These are phyloP conservation scores for Epichloe amarillans DNA, from an alignment of 2,329 filamentous ascomycete genomes.

Conservation along the genomic window DNA sequence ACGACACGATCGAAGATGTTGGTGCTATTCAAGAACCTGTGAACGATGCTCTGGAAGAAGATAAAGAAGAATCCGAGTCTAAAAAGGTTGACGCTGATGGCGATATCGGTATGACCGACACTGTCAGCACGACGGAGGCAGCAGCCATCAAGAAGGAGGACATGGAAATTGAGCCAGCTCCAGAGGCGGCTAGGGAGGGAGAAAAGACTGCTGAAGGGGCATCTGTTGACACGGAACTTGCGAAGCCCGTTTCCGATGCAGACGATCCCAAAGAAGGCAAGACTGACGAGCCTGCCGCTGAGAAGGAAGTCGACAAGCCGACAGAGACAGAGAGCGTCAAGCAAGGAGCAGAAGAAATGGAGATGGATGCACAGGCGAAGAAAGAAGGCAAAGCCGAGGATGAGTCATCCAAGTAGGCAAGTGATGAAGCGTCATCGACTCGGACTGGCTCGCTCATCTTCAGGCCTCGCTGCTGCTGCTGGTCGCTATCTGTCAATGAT, in stretches of 20 bases:
- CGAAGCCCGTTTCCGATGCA: slow-evolving; percentile 4
- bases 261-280: slow-evolving; percentile 9
- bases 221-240: slow-evolving; percentile 8
- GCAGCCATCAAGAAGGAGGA: slow-evolving; percentile 29
- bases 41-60: slow-evolving; percentile 12
- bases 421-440: slow-evolving; percentile 4
- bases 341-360: slow-evolving; percentile 19
- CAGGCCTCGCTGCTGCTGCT: neutral
- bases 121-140: slow-evolving; percentile 17
- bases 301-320: slow-evolving; percentile 13
- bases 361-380: slow-evolving; percentile 20
- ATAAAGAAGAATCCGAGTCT: slow-evolving; percentile 7
- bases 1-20: slow-evolving; percentile 33
- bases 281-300: slow-evolving; percentile 8
- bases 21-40: slow-evolving; percentile 15
- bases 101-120: slow-evolving; percentile 37
- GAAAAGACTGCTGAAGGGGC: slow-evolving; percentile 16
- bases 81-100: slow-evolving; percentile 32
- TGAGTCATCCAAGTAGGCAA: slow-evolving; percentile 12
- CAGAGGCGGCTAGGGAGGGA: slow-evolving; percentile 19
- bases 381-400: slow-evolving; percentile 13
- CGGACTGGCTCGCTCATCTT: neutral
- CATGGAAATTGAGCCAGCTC: slow-evolving; percentile 18
- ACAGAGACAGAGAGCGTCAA: slow-evolving; percentile 8
- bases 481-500: neutral